A percentile compares a stretch with the other conserved stretches of the same genome.
Conservation (phyloP, 108 stramenopile species). For the Conticribra weissflogii region DNA sequence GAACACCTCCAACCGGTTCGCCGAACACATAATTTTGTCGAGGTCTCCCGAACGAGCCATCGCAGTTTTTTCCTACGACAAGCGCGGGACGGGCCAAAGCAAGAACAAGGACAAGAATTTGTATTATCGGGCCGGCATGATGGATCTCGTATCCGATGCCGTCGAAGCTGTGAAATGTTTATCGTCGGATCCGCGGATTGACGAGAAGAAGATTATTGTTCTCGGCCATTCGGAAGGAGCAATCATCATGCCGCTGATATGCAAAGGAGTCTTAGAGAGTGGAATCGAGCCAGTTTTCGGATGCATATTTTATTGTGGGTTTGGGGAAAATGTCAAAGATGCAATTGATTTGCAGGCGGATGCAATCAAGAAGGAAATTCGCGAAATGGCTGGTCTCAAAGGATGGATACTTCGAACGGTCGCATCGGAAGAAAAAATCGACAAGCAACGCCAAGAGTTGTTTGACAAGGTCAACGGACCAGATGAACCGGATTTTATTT, state of each 20-base stretch:
- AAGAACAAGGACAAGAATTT: conserved; percentile 31
- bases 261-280: conserved; percentile 9
- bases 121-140: conserved; percentile 37
- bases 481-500: conserved; percentile 35
- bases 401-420: conserved; percentile 19
- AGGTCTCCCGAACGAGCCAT: conserved; percentile 17
- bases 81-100: conserved; percentile 49
- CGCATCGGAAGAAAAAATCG: conserved; percentile 20
- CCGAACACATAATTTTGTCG: conserved; percentile 16
- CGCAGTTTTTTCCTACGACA: conserved; percentile 45
- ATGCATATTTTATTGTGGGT: conserved; percentile 35
- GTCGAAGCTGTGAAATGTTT: conserved; percentile 40
- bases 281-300: conserved; percentile 27
- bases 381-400: conserved; percentile 11
- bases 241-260: conserved; percentile 35
- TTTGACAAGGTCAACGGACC: conserved; percentile 18
- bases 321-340: conserved; percentile 30
- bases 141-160: conserved; percentile 43
- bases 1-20: conserved; percentile 38
- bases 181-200: conserved; percentile 21
- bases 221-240: conserved; percentile 40
- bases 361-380: conserved; percentile 10
- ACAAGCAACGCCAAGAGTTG: conserved; percentile 23
- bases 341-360: conserved; percentile 23
- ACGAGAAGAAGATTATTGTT: conserved; percentile 27